Base-by-base conservation (phyloP, 345 rosid genomes). In the Brassica napus region DNA sequence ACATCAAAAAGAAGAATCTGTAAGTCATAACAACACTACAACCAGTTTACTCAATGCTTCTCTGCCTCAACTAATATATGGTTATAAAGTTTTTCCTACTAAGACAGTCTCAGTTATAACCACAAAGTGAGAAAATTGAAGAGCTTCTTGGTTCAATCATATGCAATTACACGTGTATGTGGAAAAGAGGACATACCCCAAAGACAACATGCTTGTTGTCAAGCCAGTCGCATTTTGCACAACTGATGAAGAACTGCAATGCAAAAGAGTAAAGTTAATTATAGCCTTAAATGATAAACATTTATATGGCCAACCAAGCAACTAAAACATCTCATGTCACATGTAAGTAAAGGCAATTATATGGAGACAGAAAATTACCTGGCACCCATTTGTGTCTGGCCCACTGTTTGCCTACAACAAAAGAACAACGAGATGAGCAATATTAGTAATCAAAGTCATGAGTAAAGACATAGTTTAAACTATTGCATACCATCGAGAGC, bases 141-240 rank as follows among this genome's bases (percentile, higher is more conserved):
- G 9, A 70, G 68, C 8, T 74, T 61, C 49, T n/a, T 12, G 34
- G 26, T 16, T 10, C 14, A 32, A 52, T 52, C 28, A 77, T 14
- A 49, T 6, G 14, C 23, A 64, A 15, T 34, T 42, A 23, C 1
- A 14, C 7, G 65, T 24, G 60, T 15, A 9, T 5, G 32, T 64
- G 73, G 9, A 34, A 55, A 6, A 71, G 63, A 83, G 60, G 72
- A 76, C 89, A 60, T 93, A 96, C 99, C 94, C 99, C 99, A 24
- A 93, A 96, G 75, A 96, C 97, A 10, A 92, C 97, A 73, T 92
- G 99, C 88, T 89, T 90, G 81, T 93, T 89, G 83, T 93, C 98
- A 44, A 96, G 99, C 98, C 99, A 96, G 80, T 96, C 99, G 26
- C 98, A 92, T 86, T 96, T 96, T 42, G 98, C 89, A 75, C 99